These are phyloP conservation scores for Jaapia argillacea DNA, from an alignment of 768 basidiomycete species.

Conservation along the genomic window DNA sequence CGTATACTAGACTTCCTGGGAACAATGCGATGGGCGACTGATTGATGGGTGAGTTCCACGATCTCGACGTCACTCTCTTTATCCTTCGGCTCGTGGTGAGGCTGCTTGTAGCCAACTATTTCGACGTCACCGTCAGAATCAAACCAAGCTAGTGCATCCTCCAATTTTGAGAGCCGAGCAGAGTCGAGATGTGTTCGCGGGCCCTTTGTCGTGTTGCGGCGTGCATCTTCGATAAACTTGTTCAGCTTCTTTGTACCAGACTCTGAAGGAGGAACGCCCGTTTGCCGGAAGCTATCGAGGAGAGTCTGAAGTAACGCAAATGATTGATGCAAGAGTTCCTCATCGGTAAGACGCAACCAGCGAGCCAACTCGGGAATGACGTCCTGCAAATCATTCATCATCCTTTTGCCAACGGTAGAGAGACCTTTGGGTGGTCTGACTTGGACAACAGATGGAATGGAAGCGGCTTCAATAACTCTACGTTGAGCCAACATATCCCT, in stretches of 20 bases:
- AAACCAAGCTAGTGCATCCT: constrained; percentile 56
- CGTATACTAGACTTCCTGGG: background rate
- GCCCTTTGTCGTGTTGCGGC: constrained; percentile 33
- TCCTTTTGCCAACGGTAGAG: constrained; percentile 54
- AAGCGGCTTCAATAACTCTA: constrained; percentile 66
- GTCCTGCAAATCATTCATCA: constrained; percentile 69
- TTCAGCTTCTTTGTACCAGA: constrained; percentile 55
- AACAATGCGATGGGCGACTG: background rate
- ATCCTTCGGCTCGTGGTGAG: too few relatives aligned
- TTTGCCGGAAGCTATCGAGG: constrained; percentile 65
- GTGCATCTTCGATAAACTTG: constrained; percentile 52
- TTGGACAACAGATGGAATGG: constrained; percentile 23
- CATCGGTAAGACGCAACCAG: constrained; percentile 91
- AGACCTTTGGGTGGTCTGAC: constrained; percentile 31
- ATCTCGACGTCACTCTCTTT: background rate
- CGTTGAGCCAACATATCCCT: constrained; percentile 78
- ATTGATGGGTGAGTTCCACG: background rate
- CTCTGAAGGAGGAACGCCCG: constrained; percentile 42
- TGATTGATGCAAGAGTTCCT: constrained; percentile 84
- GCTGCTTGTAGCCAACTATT: constrained; percentile 30
- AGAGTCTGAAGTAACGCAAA: constrained; percentile 76
- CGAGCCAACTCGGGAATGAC: constrained; percentile 71
- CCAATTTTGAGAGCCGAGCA: constrained; percentile 52
- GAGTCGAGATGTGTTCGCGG: constrained; percentile 46
- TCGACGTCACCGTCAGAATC: constrained; percentile 53